Conservation (phyloP, 371 early-diverging fungal genomes). For the Mucor ambiguus region DNA sequence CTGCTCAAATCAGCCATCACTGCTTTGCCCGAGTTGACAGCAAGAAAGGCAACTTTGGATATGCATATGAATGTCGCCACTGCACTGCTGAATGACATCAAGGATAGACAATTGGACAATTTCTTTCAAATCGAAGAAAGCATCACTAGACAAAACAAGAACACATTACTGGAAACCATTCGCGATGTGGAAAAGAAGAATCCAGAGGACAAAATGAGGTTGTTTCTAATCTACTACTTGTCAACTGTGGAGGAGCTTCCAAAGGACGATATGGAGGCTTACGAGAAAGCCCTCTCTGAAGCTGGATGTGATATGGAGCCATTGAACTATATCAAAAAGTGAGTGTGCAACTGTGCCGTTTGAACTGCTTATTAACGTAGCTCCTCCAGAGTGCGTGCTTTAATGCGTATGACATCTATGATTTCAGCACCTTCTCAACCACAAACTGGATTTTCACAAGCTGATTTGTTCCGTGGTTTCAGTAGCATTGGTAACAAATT, state of each 20-base stretch:
- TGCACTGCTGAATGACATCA: slow-evolving; percentile 87
- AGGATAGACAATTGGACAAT: slow-evolving; percentile 93
- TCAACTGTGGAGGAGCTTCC: slow-evolving; percentile 72
- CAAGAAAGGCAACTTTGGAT: slow-evolving; percentile 93
- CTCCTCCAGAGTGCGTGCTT: slow-evolving; percentile 62
- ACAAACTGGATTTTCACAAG: slow-evolving; percentile 55
- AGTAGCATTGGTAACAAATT: slow-evolving; percentile 88
- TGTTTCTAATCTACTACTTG: slow-evolving; percentile 88
- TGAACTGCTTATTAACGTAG: neutral
- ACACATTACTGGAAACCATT: slow-evolving; percentile 80
- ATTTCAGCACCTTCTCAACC: slow-evolving; percentile 51
- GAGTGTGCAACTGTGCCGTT: slow-evolving; percentile 5
- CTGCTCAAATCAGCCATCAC: slow-evolving; percentile 91
- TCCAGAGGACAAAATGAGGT: slow-evolving; percentile 89
- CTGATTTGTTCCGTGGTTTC: slow-evolving; percentile 66
- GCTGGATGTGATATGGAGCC: slow-evolving; percentile 79
- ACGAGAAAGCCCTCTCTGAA: slow-evolving; percentile 75
- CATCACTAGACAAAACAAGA: slow-evolving; percentile 73
- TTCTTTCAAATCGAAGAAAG: slow-evolving; percentile 95
- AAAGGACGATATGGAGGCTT: slow-evolving; percentile 80
- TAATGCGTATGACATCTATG: slow-evolving; percentile 70
- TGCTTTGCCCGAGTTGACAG: slow-evolving; percentile 94
- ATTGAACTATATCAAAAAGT: slow-evolving; percentile 82
- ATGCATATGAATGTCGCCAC: slow-evolving; percentile 99
- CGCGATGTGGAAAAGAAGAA: slow-evolving; percentile 78